Base-by-base conservation (phyloP, 1,284 basidiomycete genomes). In the Golubevia pallescens region DNA sequence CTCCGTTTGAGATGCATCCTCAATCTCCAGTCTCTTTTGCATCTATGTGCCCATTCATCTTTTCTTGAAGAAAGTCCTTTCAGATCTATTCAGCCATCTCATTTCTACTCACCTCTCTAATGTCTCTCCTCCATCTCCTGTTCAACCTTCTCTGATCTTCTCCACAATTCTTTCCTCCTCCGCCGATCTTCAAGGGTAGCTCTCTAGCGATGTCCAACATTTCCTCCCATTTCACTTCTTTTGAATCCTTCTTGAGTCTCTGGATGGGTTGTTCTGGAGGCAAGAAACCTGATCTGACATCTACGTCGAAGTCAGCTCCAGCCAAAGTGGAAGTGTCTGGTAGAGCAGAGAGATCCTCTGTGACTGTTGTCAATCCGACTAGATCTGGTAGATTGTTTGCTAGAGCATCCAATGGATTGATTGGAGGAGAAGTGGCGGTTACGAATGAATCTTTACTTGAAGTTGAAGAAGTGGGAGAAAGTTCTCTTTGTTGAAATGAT, bases 241-340 rank as follows among this genome's bases (percentile, higher is more conserved):
- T 65, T 23, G 48, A 60, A 10, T 51, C n/a, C 1, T 61, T 69
- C 2, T 6, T 23, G 14, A 83, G 70, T 10, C 75, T 74, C 32
- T 19, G 59, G 4, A 83, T 57, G 34, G 80, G 80, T 13, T 68
- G 61, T 62, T 83, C 74, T 13, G 80, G 80, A 1, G 80, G 80
- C 21, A 81, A 59, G 64, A 83, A 83, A 19, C 80, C 80, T 28
- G 77, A 78, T 5, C 77, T 75, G 4, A 83, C 80, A 34, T 83
- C 80, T 20, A 83, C 63, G 56, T 83, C 80, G 60, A 81, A 83
- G 56, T 83, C 80, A 55, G 80, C 80, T 6, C 75, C 80, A 14
- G 80, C 80, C 2, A 83, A 68, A 0, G 80, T 80, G 10, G 77
- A 75, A 0, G 77, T 83, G 62, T 83, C 80, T 38, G 78, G 72